phyloP scores from a whole-genome alignment of 768 basidiomycete species.

The Kwoniella mangroviensis region DNA sequence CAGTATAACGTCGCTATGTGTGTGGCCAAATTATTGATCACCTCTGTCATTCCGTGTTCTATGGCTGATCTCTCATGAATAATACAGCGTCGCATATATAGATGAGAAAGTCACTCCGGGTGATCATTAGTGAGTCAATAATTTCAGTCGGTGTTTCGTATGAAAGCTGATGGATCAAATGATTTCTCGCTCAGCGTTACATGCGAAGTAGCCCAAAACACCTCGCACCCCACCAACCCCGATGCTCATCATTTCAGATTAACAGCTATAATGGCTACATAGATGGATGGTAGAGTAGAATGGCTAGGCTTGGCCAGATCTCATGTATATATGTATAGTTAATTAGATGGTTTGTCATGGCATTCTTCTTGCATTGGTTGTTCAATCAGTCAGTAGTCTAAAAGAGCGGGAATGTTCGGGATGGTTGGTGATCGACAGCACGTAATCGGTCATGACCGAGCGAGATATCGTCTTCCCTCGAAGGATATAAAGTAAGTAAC shows the following conservation, averaged over 20 bases:
- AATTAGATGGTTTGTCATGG: background rate
- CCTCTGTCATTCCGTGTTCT: background rate
- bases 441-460: constrained; percentile 9
- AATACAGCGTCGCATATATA: constrained; percentile 51
- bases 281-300: background rate
- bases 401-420: constrained; percentile 2
- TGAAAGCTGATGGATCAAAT: background rate
- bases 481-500: background rate
- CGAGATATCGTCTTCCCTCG: background rate
- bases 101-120: constrained; percentile 56
- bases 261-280: constrained; percentile 56
- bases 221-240: constrained; percentile 47
- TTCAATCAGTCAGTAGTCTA: too few relatives aligned
- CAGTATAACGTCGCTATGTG: constrained; percentile 54
- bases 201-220: constrained; percentile 45
- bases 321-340: background rate
- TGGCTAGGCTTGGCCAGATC: constrained; percentile 3
- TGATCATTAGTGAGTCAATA: constrained; percentile 52
- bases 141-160: background rate
- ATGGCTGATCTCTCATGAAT: background rate
- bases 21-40: constrained; percentile 1
- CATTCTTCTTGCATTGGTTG: too few relatives aligned
- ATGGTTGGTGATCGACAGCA: background rate
- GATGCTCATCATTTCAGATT: constrained; percentile 52
- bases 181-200: constrained; percentile 38